phyloP scores from a whole-genome alignment of 1,284 basidiomycete species.

The Cryptococcus wingfieldii region DNA sequence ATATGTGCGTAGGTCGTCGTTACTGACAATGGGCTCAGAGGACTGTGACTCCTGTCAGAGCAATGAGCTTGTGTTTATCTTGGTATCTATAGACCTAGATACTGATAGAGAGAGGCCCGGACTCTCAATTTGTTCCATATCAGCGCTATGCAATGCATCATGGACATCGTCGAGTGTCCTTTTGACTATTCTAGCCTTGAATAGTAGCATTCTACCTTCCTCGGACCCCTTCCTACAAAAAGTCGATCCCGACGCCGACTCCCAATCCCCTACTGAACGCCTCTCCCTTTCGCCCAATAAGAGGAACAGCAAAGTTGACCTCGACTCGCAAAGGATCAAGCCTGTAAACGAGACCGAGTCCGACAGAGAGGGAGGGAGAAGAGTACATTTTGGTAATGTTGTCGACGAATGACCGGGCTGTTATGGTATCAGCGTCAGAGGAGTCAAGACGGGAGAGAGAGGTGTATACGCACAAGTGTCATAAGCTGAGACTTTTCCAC shows the following conservation, averaged over 20 bases:
- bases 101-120: too few relatives aligned
- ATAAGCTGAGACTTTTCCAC: constrained; percentile 70
- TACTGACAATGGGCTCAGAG: too few relatives aligned
- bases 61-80: too few relatives aligned
- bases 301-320: constrained; percentile 85
- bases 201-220: too few relatives aligned
- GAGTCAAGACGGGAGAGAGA: background rate
- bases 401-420: constrained; percentile 44
- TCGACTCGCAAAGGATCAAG: constrained; percentile 55
- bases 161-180: too few relatives aligned
- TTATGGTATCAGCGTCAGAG: constrained; percentile 1
- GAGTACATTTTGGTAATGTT: constrained; percentile 48
- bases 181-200: too few relatives aligned
- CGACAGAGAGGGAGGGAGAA: constrained; percentile 60
- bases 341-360: constrained; percentile 85
- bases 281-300: constrained; percentile 74
- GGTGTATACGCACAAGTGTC: constrained; percentile 54
- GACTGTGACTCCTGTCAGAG: too few relatives aligned
- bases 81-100: too few relatives aligned
- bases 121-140: too few relatives aligned
- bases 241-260: constrained; percentile 87
- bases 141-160: too few relatives aligned
- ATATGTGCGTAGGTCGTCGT: too few relatives aligned
- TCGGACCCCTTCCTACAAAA: constrained; percentile 38
- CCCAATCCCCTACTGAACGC: constrained; percentile 75